Percentiles rank a stretch among this genome's conserved stretches.
phyloP scores from a whole-genome alignment of 805 yeast genomes.

The Pichia cabralensis region DNA sequence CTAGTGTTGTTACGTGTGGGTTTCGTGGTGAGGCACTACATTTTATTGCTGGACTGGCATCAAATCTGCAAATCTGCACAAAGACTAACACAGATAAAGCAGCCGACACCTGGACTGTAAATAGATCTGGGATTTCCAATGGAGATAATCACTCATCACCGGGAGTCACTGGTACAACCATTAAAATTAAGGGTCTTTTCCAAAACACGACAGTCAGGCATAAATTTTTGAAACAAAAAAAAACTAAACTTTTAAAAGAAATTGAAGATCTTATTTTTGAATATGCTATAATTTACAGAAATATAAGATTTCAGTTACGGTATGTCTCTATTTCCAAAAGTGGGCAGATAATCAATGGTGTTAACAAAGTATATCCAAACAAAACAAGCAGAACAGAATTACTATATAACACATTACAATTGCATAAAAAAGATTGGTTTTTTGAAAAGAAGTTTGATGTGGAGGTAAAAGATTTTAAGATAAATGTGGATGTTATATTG shows the following conservation, averaged over 20 bases:
- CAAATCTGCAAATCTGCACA: constrained; percentile 23
- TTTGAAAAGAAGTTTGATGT: constrained; percentile 10
- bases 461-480: background rate
- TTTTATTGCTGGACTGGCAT: constrained; percentile 26
- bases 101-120: constrained; percentile 30
- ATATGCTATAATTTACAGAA: constrained; percentile 24
- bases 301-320: constrained; percentile 25
- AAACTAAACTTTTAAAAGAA: constrained; percentile 17
- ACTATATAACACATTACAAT: constrained; percentile 12
- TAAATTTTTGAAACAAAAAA: constrained; percentile 21
- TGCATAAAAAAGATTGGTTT: constrained; percentile 12
- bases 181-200: constrained; percentile 26
- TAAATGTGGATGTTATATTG: constrained; percentile 16
- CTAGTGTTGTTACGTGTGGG: constrained; percentile 29
- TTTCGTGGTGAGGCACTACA: constrained; percentile 43
- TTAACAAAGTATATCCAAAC: constrained; percentile 8
- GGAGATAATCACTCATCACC: constrained; percentile 17
- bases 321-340: constrained; percentile 13
- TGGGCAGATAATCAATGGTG: constrained; percentile 9
- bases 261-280: constrained; percentile 19
- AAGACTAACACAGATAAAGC: constrained; percentile 22
- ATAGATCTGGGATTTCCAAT: constrained; percentile 19
- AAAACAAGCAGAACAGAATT: constrained; percentile 8
- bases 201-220: constrained; percentile 26
- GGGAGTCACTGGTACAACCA: constrained; percentile 28